A percentile compares a stretch with the other conserved stretches of the same genome.
Evolutionary conservation across 129 eudicot genomes (phyloP).

Genomic region (Helichrysum umbraculigerum): DNA sequence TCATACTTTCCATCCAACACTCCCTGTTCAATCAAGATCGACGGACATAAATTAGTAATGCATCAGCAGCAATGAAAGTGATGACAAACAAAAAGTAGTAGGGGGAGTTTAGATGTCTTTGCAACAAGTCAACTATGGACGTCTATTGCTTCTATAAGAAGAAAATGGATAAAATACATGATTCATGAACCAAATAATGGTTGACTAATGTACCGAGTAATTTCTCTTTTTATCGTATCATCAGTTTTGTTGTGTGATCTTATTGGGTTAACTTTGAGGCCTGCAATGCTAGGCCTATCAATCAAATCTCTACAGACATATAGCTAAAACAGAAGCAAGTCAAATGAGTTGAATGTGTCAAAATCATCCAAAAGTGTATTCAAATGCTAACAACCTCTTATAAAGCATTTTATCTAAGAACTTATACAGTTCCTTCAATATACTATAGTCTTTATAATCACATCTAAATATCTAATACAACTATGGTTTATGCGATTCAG

Average conservation of each 20-base stretch:
- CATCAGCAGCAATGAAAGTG: neutral
- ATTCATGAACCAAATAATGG: no score
- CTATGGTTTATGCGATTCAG: neutral
- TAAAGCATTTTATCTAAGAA: neutral
- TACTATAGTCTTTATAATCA: neutral
- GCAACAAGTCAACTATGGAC: neutral
- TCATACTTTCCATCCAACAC: conserved; percentile 39
- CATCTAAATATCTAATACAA: neutral
- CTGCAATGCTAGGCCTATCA: no score
- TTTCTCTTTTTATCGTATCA: neutral
- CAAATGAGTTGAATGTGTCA: neutral
- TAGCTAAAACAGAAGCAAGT: neutral
- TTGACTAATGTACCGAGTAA: neutral
- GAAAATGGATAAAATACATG: no score
- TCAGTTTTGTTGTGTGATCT: neutral
- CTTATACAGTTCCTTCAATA: neutral
- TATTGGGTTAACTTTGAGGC: no score
- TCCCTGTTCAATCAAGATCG: conserved; percentile 3
- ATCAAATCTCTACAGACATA: neutral
- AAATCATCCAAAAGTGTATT: neutral
- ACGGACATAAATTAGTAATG: neutral
- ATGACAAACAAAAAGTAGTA: neutral
- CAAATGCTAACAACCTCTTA: no score
- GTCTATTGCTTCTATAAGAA: neutral
- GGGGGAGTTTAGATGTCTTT: neutral